Evolutionary conservation across 1,284 basidiomycete species (phyloP), one percentile per base, ranked within the genome.

Genomic region (Rhodotorula sp.): DNA sequence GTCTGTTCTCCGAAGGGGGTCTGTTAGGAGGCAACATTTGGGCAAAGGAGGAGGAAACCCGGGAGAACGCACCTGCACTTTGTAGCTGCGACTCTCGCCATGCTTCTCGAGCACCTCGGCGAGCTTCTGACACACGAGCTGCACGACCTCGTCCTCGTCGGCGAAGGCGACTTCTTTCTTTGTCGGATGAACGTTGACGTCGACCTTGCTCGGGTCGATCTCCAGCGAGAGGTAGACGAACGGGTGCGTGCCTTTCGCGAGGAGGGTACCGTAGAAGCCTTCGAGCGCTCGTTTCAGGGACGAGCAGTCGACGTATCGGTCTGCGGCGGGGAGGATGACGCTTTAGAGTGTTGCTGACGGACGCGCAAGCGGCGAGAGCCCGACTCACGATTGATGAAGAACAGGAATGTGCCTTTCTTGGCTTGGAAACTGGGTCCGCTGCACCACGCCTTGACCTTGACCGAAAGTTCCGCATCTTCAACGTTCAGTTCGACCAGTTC

Each of bases 101-200:
- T 77, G 81, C n/a, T 85, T 85, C 0, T 88, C 84, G n/a, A 95
- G 83, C 31, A 84, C 84, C 60, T 85, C 82, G 72, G 91, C 88
- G 1, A 97, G 83, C 0, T 84, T 85, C 73, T 90, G 87, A n/a
- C 90, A 88, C 61, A 99, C 87, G 12, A 83, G 84, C 75, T 93
- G 89, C 6, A 90, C 89, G 76, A 98, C 92, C 19, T 85, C 85
- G 66, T 98, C 97, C 80, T 99, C 93, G 76, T 97, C 88, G 66
- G 98, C 82, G 78, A 99, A 99, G 76, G 80, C 83, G 58, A 84
- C 84, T 80, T 98, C 95, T 52, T 91, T 90, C 81, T 99, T 99
- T 1, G 97, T 99, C 0, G 97, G 97, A 80, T 98, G 95, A 0
- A 99, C 95, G 77, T 99, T 99, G 68, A 98, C 95, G 78, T 99